Percentiles rank a stretch among this genome's conserved stretches.
phyloP scores from a whole-genome alignment of 2,329 filamentous ascomycete species.

The Cercospora zeae-maydis region DNA sequence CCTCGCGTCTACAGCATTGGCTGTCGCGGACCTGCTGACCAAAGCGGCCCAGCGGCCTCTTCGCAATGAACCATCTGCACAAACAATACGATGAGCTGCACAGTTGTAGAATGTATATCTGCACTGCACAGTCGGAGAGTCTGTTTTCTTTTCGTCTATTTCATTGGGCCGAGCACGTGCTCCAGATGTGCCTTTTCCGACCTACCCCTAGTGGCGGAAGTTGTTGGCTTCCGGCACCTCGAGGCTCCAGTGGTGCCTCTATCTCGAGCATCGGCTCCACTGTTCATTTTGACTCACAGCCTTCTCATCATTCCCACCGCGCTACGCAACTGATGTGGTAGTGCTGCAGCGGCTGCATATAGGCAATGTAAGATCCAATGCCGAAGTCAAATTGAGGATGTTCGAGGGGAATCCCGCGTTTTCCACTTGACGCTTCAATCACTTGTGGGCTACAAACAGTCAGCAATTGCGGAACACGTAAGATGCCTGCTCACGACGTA shows the following conservation, averaged over 20 bases:
- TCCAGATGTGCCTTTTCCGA: not conserved
- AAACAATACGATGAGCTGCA: not conserved
- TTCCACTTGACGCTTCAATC: not conserved
- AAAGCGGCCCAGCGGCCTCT: not conserved
- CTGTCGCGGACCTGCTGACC: not conserved
- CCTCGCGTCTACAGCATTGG: not conserved
- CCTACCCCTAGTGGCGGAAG: not conserved
- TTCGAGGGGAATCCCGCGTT: not conserved
- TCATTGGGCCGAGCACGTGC: not conserved
- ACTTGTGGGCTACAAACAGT: conserved; percentile 4
- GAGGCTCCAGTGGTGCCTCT: not conserved
- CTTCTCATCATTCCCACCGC: not conserved
- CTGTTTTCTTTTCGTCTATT: not conserved
- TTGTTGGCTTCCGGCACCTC: not conserved
- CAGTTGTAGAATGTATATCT: not conserved
- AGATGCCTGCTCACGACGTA: not conserved
- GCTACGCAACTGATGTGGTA: not conserved
- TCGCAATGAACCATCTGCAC: not conserved
- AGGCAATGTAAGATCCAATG: not conserved
- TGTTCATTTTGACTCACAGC: not conserved
- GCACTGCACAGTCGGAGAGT: not conserved
- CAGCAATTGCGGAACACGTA: not conserved
- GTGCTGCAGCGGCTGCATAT: not conserved
- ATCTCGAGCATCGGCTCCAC: not conserved
- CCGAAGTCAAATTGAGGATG: not conserved